phyloP scores from a whole-genome alignment of 2,329 filamentous ascomycete species.

The Apiospora malaysiana region DNA sequence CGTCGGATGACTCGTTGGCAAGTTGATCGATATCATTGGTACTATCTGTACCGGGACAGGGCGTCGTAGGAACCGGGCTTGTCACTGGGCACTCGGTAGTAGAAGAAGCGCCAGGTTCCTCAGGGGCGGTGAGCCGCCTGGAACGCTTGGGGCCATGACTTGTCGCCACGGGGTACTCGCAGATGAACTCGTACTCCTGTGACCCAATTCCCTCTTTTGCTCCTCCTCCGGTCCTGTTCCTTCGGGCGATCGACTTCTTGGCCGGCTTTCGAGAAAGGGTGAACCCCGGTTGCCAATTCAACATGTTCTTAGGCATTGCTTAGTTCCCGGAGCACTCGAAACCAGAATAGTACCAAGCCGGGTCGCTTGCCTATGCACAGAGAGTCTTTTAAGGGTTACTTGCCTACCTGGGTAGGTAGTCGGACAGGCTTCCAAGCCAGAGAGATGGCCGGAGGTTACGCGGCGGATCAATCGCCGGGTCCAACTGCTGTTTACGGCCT shows the following conservation, averaged over 20 bases:
- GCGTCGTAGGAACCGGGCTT: no score
- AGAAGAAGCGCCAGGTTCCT: not conserved
- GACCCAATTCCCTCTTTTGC: not conserved
- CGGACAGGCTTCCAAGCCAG: not conserved
- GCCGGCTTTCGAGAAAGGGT: not conserved
- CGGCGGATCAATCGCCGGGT: not conserved
- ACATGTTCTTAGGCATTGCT: not conserved
- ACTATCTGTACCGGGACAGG: no score
- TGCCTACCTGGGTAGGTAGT: no score
- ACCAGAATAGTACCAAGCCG: not conserved
- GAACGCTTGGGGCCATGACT: not conserved
- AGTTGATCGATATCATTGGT: no score
- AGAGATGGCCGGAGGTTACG: not conserved
- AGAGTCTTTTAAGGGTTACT: no score
- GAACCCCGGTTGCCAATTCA: not conserved
- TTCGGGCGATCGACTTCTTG: not conserved
- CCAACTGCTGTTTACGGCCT: not conserved
- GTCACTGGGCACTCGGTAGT: not conserved
- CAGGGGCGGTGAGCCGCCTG: not conserved
- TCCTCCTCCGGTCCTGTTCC: not conserved
- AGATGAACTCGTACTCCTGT: not conserved
- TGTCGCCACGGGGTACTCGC: not conserved
- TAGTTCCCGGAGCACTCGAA: no score
- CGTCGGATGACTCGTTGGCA: no score
- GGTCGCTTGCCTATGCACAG: not conserved